Evolutionary conservation across 768 basidiomycete species (phyloP).

Genomic region (Tricholoma sp.): DNA sequence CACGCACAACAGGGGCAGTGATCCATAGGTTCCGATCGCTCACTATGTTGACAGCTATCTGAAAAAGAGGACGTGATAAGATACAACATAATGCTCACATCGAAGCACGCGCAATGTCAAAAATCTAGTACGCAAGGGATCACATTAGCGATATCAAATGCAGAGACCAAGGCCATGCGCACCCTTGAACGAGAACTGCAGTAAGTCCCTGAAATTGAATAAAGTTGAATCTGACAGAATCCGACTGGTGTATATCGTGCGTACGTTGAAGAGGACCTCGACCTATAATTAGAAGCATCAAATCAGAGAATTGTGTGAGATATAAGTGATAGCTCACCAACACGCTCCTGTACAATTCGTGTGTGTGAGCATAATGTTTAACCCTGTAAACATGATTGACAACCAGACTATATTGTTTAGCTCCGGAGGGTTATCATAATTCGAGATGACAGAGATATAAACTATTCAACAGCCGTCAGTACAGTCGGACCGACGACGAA

Average conservation of each 20-base stretch:
- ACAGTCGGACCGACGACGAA: neutral
- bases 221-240: too few relatives aligned
- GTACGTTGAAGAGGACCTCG: slow-evolving; percentile 46
- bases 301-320: neutral
- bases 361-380: neutral
- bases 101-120: slow-evolving; percentile 39
- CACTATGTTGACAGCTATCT: slow-evolving; percentile 29
- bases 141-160: neutral
- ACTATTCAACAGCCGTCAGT: slow-evolving; percentile 21
- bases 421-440: slow-evolving; percentile 25
- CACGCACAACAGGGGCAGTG: slow-evolving; percentile 28
- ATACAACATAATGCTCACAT: slow-evolving; percentile 23
- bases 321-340: too few relatives aligned
- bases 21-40: slow-evolving; percentile 35
- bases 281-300: slow-evolving; percentile 25
- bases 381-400: slow-evolving; percentile 11
- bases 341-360: slow-evolving; percentile 25
- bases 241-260: neutral
- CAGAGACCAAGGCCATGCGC: neutral
- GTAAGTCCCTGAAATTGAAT: too few relatives aligned
- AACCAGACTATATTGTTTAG: slow-evolving; percentile 35
- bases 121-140: slow-evolving; percentile 30
- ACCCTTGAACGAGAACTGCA: too few relatives aligned
- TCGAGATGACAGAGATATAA: slow-evolving; percentile 41
- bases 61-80: neutral